Evolutionary conservation across 1,139 yeast species (phyloP), one percentile per base, ranked within the genome.

Genomic region (Suhomyces bribrorum): DNA sequence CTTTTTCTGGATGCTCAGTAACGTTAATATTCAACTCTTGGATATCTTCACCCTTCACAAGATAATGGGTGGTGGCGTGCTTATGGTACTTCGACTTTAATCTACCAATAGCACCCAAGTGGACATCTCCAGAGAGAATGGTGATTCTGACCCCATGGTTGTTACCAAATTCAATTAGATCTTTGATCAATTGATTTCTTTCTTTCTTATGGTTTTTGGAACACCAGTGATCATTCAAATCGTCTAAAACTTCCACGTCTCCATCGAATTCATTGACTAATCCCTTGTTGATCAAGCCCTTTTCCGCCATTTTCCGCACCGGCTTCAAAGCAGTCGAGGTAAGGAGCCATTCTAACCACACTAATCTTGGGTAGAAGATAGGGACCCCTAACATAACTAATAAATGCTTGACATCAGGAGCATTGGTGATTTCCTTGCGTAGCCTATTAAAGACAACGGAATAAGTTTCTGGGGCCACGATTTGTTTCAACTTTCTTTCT

Each of bases 221-320:
- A 61, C 97, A 89, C 97, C 97, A 90, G 62, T 92, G 97, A 59
- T 90, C 98, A 56, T 89, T 85, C 57, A 92, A 73, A 58, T 90
- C 97, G 56, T 92, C 97, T 48, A 90, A 73, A 13, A 90, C 79
- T 62, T 90, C 97, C 14, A 90, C 81, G 30, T 85, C 80, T 2
- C 97, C 97, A 54, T 89, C 96, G 56, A 89, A 90, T 50, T 87
- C 94, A 56, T 92, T 90, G 26, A 87, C 88, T 27, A 87, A 64
- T 1, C 94, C 90, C 40, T 77, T 73, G 32, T 76, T 74, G 34
- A 86, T 62, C 34, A 85, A 60, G 3, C 92, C 90, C 45, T 77
- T 78, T 42, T 80, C 73, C 2, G 96, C 88, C 37, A 89, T 62
- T 41, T 69, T 73, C 54, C 82, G 78, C 7, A 86, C 44, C 1